These are phyloP conservation scores for Exophiala calicioides DNA, from an alignment of 2,329 filamentous ascomycete species.

Conservation along the genomic window DNA sequence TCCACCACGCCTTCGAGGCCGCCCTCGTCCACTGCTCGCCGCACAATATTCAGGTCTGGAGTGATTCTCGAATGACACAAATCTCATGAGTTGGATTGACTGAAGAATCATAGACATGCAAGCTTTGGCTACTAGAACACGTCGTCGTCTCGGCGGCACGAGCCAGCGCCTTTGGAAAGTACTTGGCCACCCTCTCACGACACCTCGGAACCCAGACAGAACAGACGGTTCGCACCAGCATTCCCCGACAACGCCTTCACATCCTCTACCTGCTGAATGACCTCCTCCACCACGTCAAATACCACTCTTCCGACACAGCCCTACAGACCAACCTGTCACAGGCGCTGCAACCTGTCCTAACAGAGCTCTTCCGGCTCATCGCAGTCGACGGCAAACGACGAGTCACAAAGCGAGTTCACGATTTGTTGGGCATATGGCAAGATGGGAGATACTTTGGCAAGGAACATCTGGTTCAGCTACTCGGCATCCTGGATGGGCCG, in stretches of 20 bases:
- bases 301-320: constrained; percentile 47
- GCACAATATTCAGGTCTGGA: constrained; percentile 84
- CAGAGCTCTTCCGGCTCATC: constrained; percentile 61
- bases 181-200: constrained; percentile 67
- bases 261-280: constrained; percentile 79
- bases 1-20: constrained; percentile 66
- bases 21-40: constrained; percentile 71
- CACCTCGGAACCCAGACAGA: constrained; percentile 50
- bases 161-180: constrained; percentile 70
- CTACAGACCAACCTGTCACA: constrained; percentile 50
- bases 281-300: constrained; percentile 68
- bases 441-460: constrained; percentile 62
- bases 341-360: constrained; percentile 60
- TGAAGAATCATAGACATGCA: constrained; percentile 69
- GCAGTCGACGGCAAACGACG: constrained; percentile 60
- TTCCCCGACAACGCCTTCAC: constrained; percentile 70
- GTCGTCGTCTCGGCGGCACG: constrained; percentile 68
- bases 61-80: constrained; percentile 33
- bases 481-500: constrained; percentile 38
- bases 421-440: constrained; percentile 71
- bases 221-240: constrained; percentile 39
- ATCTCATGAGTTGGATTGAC: constrained; percentile 22
- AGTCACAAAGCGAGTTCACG: constrained; percentile 64
- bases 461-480: constrained; percentile 59
- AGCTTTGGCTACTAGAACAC: constrained; percentile 77